Evolutionary conservation across 176 grass and related monocot species (phyloP).

Genomic region (Carex cristatella): DNA sequence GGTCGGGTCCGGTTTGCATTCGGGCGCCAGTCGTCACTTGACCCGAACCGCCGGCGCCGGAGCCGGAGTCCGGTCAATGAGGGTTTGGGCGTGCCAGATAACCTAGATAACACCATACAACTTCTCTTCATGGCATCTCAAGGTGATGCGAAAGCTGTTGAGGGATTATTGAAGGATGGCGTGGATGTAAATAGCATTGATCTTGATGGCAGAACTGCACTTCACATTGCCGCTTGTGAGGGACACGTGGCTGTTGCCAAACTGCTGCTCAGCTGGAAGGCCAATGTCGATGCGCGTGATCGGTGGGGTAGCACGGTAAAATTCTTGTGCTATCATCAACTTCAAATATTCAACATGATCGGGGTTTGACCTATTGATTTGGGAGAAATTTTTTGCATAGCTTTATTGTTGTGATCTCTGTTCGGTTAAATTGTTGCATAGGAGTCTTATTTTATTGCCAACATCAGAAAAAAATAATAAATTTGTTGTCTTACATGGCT

Average conservation of each 20-base stretch:
- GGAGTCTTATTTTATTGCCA: neutral
- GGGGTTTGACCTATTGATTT: neutral
- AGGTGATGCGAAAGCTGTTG: constrained; percentile 57
- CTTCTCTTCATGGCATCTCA: constrained; percentile 85
- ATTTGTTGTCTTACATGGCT: neutral
- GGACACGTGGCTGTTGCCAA: constrained; percentile 57
- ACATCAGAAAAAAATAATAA: neutral
- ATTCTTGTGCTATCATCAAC: neutral
- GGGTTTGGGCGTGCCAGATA: constrained; percentile 64
- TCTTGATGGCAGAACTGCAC: constrained; percentile 87
- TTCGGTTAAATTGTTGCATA: neutral
- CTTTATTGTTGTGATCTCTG: neutral
- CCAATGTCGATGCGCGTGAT: constrained; percentile 85
- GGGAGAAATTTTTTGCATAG: neutral
- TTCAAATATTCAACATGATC: neutral
- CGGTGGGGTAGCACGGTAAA: constrained; percentile 96
- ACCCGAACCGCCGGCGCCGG: constrained; percentile 55
- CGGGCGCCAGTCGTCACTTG: constrained; percentile 87
- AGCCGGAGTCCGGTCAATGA: constrained; percentile 63
- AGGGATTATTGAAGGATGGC: constrained; percentile 45
- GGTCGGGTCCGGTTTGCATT: constrained; percentile 58
- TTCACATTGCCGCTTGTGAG: constrained; percentile 86
- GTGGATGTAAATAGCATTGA: constrained; percentile 98
- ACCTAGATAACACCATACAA: constrained; percentile 88
- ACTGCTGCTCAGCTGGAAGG: constrained; percentile 72